phyloP scores from a whole-genome alignment of 305 asterid genomes.

The Fraxinus angustifolia region DNA sequence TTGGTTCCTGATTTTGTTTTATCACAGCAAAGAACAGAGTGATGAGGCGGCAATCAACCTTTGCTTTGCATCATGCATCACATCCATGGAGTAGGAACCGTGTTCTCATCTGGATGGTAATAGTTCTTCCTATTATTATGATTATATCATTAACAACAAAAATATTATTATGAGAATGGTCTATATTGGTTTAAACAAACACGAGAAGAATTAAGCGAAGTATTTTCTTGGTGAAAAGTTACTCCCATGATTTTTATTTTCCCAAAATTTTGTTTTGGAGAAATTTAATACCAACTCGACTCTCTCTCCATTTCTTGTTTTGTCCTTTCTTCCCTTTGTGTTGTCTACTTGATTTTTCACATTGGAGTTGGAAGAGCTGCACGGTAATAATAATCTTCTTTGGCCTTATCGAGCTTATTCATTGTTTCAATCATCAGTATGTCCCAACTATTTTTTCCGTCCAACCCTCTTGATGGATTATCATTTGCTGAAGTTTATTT shows the following conservation, averaged over 20 bases:
- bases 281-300: not conserved
- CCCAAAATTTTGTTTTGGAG: not conserved
- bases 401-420: not conserved
- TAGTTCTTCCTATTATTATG: not conserved
- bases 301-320: not conserved
- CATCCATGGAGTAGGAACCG: constrained; percentile 90
- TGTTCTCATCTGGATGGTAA: constrained; percentile 89
- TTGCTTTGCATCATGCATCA: constrained; percentile 73
- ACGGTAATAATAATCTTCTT: not conserved
- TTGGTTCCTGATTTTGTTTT: constrained; percentile 5
- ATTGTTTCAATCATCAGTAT: not conserved
- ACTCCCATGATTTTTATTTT: not conserved
- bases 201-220: not conserved
- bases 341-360: not conserved
- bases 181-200: not conserved
- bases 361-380: not conserved
- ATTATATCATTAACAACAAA: not conserved
- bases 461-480: not conserved
- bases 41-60: constrained; percentile 85
- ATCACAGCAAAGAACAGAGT: constrained; percentile 51
- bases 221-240: not conserved
- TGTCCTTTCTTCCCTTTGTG: not conserved
- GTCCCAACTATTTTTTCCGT: not conserved
- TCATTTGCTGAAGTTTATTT: not conserved
- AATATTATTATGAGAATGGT: not conserved